Base-by-base conservation (phyloP, 179 eudicot genomes). In the Nepenthes alata region DNA sequence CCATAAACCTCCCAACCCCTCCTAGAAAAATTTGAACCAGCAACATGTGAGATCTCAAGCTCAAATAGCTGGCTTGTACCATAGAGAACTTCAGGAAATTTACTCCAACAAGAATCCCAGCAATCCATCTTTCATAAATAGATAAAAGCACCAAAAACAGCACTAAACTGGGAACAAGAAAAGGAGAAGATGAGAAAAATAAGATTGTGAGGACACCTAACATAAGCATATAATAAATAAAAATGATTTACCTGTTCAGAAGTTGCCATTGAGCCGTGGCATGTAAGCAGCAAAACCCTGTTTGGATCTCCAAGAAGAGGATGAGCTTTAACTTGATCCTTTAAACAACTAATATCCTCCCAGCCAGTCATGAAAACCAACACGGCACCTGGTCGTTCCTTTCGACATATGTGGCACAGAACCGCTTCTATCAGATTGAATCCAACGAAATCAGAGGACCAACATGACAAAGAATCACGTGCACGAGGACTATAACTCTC, bases 261-360 rank as follows among this genome's bases (percentile, higher is more conserved):
- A 50, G 91, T 94, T 62, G 97, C 97, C 99, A 94, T 94, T 63
- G 99, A 94, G 53, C 99, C 99, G 75, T 94, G 99, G 73, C 99
- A 94, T 37, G 99, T 80, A 72, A 94, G 84, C 65, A 94, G 77
- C 72, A 85, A 69, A 67, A 94, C 96, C 77, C 96, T 83, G 77
- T 94, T 94, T 57, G 99, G 99, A 63, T 94, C 99, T 47, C 99
- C 99, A 57, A 94, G 71, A 52, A 94, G 82, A 53, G 99, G 99
- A 61, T 94, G 99, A 53, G 99, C 99, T 86, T 87, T 90, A 73
- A 94, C 61, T 62, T 94, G 97, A 72, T 90, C 95, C 79, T 83
- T 90, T 73, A 94, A 70, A 74, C 88, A 90, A 77, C 86, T 90
- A 64, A 94, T 94, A 73, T 94, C 99, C 70, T 94, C 99, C 99